Evolutionary conservation across 2,329 filamentous ascomycete species (phyloP), one percentile per base, ranked within the genome.

Genomic region (Fusarium praegraminearum): DNA sequence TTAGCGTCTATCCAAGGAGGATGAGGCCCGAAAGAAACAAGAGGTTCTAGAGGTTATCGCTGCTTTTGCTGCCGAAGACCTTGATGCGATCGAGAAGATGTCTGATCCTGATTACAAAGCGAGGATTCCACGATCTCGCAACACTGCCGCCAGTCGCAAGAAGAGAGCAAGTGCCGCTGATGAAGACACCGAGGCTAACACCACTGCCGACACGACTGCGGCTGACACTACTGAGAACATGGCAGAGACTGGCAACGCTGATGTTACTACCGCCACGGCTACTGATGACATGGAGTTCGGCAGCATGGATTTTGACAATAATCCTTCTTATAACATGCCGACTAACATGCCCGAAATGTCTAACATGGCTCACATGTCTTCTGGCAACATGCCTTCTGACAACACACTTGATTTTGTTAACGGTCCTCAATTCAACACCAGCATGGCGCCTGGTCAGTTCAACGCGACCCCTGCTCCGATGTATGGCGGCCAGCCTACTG

Each of bases 1-100:
- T 5, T 18, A 65, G 62, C 26, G 28, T 36, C 32, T 60, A 15
- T 4, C 32, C 8, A 60, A 33, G 28, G 38, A 36, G 12, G 62
- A 65, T 30, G n/a, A 32, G 24, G 32, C 32, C 12, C 22, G 52
- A 49, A 33, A 40, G 43, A 38, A 47, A 12, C n/a, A 30, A n/a
- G 41, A 56, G 6, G 15, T 49, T 24, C 4, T 16, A 10, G 32
- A 47, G 8, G 35, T 43, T n/a, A 24, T 26, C 7, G 45, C 35
- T 13, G 30, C 30, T 26, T 13, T 13, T 20, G 30, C 18, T 11
- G 22, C 41, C 20, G 30, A 18, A n/a, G 35, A 28, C 24, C 11
- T 28, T 33, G 18, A 15, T 16, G 6, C 16, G 9, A n/a, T 44
- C 11, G 38, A 45, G 9, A 24, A 18, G 11, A 30, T 36, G 22